Percentiles rank a stretch among this genome's conserved stretches.
These are phyloP conservation scores for Paraconiothyrium brasiliense DNA, from an alignment of 2,329 filamentous ascomycete species.

Conservation along the genomic window DNA sequence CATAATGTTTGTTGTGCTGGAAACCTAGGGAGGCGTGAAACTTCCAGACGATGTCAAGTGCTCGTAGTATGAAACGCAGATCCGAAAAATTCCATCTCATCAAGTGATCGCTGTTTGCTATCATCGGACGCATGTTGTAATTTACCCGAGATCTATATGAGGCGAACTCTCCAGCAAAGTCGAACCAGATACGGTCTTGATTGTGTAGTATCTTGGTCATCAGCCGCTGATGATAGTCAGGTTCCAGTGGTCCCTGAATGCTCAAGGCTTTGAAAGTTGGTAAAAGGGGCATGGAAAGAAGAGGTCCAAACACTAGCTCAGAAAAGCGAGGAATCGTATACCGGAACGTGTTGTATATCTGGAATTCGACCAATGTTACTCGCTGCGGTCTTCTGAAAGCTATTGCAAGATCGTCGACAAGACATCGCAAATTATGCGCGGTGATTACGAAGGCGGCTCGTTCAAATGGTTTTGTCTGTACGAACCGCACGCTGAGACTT, in stretches of 20 bases:
- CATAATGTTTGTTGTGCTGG: not conserved
- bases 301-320: constrained; percentile 17
- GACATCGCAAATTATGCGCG: constrained; percentile 13
- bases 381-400: not conserved
- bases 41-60: constrained; percentile 19
- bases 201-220: constrained; percentile 6
- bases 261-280: constrained; percentile 16
- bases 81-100: not conserved
- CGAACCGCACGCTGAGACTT: not conserved
- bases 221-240: constrained; percentile 5
- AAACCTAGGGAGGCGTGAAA: constrained; percentile 14
- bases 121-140: not conserved
- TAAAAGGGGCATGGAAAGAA: constrained; percentile 7
- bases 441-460: constrained; percentile 8
- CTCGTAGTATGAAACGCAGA: constrained; percentile 8
- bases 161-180: constrained; percentile 3
- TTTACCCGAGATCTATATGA: not conserved
- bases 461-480: not conserved
- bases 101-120: too few species aligned
- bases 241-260: constrained; percentile 13
- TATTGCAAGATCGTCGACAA: constrained; percentile 5
- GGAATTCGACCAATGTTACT: constrained; percentile 3
- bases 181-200: constrained; percentile 10
- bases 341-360: constrained; percentile 17
- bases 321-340: constrained; percentile 19